phyloP scores from a whole-genome alignment of 2,329 filamentous ascomycete species.

The Exophiala xenobiotica region DNA sequence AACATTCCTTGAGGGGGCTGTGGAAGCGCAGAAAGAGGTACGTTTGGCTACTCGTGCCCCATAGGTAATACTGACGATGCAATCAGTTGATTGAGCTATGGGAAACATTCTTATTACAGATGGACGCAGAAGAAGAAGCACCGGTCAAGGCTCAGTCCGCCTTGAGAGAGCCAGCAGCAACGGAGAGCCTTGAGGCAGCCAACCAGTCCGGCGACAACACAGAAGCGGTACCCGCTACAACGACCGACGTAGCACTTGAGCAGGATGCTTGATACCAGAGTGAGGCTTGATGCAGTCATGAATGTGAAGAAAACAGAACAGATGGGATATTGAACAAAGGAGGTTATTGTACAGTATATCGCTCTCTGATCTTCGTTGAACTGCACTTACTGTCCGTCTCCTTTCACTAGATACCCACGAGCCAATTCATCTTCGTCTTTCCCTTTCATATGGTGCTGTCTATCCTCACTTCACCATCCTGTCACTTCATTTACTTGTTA shows the following conservation, averaged over 20 bases:
- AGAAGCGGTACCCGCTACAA: slow-evolving; percentile 16
- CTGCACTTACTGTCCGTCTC: not conserved
- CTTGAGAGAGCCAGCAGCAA: slow-evolving; percentile 2
- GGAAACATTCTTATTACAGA: slow-evolving; percentile 96
- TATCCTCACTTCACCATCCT: not conserved
- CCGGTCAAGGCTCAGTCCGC: slow-evolving; percentile 15
- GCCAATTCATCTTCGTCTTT: not conserved
- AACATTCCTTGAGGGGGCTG: slow-evolving; percentile 93
- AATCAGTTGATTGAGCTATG: slow-evolving; percentile 83
- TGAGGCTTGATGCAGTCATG: not conserved
- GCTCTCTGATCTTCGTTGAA: not conserved
- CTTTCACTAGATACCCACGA: not conserved
- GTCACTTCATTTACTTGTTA: not conserved
- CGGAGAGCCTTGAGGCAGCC: slow-evolving; percentile 1
- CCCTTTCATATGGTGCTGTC: not conserved
- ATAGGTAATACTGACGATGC: slow-evolving; percentile 37
- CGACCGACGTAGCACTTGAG: slow-evolving; percentile 29
- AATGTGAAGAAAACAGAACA: not conserved
- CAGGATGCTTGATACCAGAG: slow-evolving; percentile 26
- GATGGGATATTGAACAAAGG: not conserved
- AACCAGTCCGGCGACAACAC: slow-evolving; percentile 1
- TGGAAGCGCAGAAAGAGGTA: slow-evolving; percentile 98
- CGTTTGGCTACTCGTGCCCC: slow-evolving; percentile 34
- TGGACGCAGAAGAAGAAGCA: slow-evolving; percentile 81
- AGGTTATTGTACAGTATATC: not conserved